Evolutionary conservation across 2,329 filamentous ascomycete species (phyloP).

Genomic region (Botrytis galanthina): DNA sequence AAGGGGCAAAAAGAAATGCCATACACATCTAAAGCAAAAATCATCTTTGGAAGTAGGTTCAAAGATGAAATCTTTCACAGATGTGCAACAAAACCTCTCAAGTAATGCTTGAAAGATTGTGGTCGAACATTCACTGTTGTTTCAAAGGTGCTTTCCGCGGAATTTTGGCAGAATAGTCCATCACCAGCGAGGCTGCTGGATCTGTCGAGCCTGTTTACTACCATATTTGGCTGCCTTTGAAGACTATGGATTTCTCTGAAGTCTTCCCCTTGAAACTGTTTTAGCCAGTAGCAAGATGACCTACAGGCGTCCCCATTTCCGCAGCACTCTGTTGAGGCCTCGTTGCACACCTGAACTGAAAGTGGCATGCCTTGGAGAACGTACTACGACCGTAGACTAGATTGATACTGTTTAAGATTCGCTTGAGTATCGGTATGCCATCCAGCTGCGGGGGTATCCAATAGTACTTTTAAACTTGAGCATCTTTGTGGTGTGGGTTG

Average conservation of each 20-base stretch:
- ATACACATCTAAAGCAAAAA: no score
- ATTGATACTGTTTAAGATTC: no score
- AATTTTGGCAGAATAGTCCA: background rate
- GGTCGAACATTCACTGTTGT: background rate
- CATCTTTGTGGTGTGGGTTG: background rate
- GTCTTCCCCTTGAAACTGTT: background rate
- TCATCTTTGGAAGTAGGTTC: background rate
- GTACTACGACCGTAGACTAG: background rate
- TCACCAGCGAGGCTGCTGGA: background rate
- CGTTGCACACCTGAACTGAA: background rate
- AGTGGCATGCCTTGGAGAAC: background rate
- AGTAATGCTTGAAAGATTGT: background rate
- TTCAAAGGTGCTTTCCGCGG: background rate
- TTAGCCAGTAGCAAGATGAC: background rate
- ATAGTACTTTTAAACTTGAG: background rate
- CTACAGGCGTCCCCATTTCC: background rate
- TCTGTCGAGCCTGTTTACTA: background rate
- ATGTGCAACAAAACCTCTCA: background rate
- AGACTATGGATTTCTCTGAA: accelerated
- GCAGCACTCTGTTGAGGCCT: background rate
- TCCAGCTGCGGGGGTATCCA: background rate
- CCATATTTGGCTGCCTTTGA: background rate
- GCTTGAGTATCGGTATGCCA: no score
- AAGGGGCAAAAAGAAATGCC: no score
- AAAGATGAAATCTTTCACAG: background rate